Evolutionary conservation across 108 stramenopile genomes (phyloP), one percentile per base, ranked within the genome.

Genomic region (Conticribra weissflogii): DNA sequence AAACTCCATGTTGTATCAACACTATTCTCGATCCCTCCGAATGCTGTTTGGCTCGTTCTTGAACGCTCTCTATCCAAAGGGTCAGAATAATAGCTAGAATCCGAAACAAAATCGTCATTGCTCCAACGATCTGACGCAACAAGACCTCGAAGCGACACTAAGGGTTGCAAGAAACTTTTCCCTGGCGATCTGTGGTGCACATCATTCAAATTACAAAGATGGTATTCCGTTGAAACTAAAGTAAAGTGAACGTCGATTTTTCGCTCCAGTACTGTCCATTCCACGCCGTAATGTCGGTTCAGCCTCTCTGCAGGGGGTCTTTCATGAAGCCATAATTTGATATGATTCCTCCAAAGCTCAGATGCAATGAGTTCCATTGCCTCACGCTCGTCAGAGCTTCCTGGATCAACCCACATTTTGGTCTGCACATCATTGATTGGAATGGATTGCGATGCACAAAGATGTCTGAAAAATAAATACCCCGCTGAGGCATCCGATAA

Each of bases 161-260:
- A 54, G 5, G 79, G 79, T 34, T 74, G 68, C 51, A 80, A 69
- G 47, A 74, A 75, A 21, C 74, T 75, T 24, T 80, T 74, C 17
- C 56, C 15, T 1, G 92, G 89, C 21, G 88, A 92, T 32, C 88
- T 74, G 55, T 78, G 75, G 63, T 76, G 88, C 45, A 92, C 82
- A 68, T 89, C 86, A 67, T 92, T 89, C 29, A 89, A 58, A 59
- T 86, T 88, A 57, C 89, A 90, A 17, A 90, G 60, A 70, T 93
- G 82, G 58, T 93, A 90, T 22, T 93, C 91, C 0, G 83, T 86
- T 17, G 82, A 84, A 19, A 92, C 55, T 8, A 92, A 56, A n/a
- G 81, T 86, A 56, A 89, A 86, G 48, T 92, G 88, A 21, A 92
- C 68, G 52, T 84, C 77, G 28, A 92, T 64, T 62, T 80, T 82